Evolutionary conservation across 2,329 filamentous ascomycete genomes (phyloP).

Genomic region (Aspergillus neotritici): DNA sequence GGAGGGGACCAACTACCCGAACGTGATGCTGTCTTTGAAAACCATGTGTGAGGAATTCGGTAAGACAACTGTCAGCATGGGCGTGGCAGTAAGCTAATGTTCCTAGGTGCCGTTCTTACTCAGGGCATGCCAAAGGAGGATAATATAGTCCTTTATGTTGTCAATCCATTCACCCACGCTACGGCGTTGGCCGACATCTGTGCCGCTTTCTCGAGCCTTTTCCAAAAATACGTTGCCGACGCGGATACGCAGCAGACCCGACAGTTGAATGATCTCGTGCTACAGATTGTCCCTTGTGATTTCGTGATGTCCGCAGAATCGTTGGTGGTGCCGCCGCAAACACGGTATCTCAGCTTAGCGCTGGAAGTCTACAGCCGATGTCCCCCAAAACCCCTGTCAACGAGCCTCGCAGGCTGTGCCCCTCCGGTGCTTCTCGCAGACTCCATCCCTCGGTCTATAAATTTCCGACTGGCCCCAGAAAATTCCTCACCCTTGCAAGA

Average conservation of each 20-base stretch:
- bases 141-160: constrained; percentile 53
- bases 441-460: constrained; percentile 47
- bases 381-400: constrained; percentile 38
- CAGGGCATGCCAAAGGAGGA: constrained; percentile 28
- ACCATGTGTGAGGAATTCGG: constrained; percentile 34
- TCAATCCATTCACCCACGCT: constrained; percentile 50
- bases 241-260: constrained; percentile 27
- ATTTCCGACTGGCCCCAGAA: constrained; percentile 51
- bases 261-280: constrained; percentile 45
- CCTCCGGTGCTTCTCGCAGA: constrained; percentile 52
- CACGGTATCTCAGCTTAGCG: constrained; percentile 47
- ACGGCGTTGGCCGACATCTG: constrained; percentile 49
- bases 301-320: constrained; percentile 50
- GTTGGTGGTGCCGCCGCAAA: constrained; percentile 47
- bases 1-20: constrained; percentile 24
- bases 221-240: constrained; percentile 48
- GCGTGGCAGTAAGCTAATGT: constrained; percentile 6
- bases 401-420: constrained; percentile 42
- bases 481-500: constrained; percentile 53
- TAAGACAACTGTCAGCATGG: constrained; percentile 9
- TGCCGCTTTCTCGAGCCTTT: constrained; percentile 52
- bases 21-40: constrained; percentile 32
- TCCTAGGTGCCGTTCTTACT: constrained; percentile 32
- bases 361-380: constrained; percentile 56
- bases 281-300: constrained; percentile 54